Percentiles rank a stretch among this genome's conserved stretches.
Evolutionary conservation across 139 green algal genomes (phyloP).

Genomic region (Chlamydomonas applanata): DNA sequence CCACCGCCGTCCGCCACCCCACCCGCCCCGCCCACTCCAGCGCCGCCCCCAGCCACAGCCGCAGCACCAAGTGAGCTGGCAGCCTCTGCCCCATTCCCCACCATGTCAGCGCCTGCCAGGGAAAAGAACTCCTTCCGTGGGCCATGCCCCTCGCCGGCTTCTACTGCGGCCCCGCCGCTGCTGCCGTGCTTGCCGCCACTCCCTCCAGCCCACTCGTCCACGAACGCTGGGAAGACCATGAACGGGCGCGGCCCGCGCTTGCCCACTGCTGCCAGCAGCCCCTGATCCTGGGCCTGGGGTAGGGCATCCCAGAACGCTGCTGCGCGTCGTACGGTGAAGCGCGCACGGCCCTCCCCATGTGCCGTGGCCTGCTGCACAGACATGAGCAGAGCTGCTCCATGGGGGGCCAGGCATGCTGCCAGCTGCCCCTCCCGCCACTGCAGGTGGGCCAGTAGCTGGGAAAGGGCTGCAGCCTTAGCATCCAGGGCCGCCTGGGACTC

Average conservation of each 20-base stretch:
- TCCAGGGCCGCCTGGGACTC: constrained; percentile 14
- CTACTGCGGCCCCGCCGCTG: constrained; percentile 26
- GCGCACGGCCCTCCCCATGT: constrained; percentile 17
- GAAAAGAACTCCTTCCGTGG: constrained; percentile 66
- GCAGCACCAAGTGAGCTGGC: no score
- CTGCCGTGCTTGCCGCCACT: no score
- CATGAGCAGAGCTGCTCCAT: constrained; percentile 26
- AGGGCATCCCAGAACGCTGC: constrained; percentile 38
- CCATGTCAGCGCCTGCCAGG: constrained; percentile 28
- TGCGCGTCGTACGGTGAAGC: constrained; percentile 14
- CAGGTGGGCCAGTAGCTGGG: not conserved
- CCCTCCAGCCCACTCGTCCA: constrained; percentile 23
- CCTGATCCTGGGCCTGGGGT: not conserved
- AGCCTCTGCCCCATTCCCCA: no score
- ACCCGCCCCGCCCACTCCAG: no score
- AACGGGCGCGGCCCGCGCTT: not conserved
- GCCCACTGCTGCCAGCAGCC: constrained; percentile 9
- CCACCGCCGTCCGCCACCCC: no score
- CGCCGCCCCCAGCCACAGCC: no score
- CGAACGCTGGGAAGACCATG: constrained; percentile 50
- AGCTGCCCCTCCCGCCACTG: constrained; percentile 25
- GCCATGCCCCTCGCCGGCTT: constrained; percentile 60
- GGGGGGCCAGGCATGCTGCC: constrained; percentile 18
- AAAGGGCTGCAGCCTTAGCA: not conserved
- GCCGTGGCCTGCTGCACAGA: constrained; percentile 1